Evolutionary conservation across 2,329 filamentous ascomycete species (phyloP).

Genomic region (Xylariales sp.): DNA sequence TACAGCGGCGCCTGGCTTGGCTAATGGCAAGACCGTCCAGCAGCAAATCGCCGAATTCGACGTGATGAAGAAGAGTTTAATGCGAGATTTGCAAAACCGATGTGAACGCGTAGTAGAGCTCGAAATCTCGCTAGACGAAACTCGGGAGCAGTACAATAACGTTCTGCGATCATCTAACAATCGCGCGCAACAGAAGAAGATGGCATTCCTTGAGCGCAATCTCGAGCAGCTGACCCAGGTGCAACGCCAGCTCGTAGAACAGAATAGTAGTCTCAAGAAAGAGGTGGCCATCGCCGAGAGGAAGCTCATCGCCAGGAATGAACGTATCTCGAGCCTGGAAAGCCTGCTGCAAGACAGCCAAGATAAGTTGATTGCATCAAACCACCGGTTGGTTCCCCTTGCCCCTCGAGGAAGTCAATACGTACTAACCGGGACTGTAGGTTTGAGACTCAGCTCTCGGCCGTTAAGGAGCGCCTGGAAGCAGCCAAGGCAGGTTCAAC

Average conservation of each 20-base stretch:
- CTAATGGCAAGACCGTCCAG: conserved; percentile 90
- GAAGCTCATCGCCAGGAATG: conserved; percentile 95
- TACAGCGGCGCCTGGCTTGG: conserved; percentile 66
- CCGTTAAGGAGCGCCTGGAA: conserved; percentile 97
- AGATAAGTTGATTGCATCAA: conserved; percentile 96
- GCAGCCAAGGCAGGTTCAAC: conserved; percentile 93
- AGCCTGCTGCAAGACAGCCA: conserved; percentile 94
- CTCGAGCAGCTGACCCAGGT: conserved; percentile 97
- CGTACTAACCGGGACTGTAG: conserved; percentile 61
- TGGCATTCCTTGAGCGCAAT: conserved; percentile 98
- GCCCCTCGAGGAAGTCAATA: conserved; percentile 23
- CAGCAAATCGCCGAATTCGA: conserved; percentile 99
- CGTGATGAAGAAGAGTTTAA: conserved; percentile 99
- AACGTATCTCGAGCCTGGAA: conserved; percentile 95
- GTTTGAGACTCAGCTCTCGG: conserved; percentile 96
- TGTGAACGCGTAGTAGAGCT: conserved; percentile 98
- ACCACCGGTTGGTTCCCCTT: conserved; percentile 81
- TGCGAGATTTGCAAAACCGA: conserved; percentile 98
- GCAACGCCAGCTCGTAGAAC: conserved; percentile 96
- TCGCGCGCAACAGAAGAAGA: conserved; percentile 99
- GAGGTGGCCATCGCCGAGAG: conserved; percentile 98
- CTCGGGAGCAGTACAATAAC: conserved; percentile 98
- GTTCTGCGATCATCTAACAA: conserved; percentile 97
- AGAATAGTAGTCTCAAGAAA: conserved; percentile 97
- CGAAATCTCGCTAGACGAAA: conserved; percentile 97